These are phyloP conservation scores for Westerdykella sp. DNA, from an alignment of 2,329 filamentous ascomycete species.

Conservation along the genomic window DNA sequence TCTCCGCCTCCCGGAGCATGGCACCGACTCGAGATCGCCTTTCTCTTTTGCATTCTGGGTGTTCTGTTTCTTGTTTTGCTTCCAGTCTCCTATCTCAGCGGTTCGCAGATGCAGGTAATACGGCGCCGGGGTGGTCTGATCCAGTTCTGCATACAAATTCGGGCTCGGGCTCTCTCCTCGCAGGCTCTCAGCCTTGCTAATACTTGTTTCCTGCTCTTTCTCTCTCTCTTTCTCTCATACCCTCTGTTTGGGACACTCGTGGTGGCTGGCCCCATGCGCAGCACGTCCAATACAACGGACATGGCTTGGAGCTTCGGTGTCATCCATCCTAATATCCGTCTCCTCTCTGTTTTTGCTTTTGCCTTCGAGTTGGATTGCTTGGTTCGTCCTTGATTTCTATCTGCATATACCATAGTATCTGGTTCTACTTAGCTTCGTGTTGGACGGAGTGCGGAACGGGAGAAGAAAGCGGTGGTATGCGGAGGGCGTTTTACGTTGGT, in stretches of 20 bases:
- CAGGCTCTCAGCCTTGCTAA: constrained; percentile 27
- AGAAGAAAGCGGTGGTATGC: constrained; percentile 10
- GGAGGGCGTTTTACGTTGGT: constrained; percentile 6
- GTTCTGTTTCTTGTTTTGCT: constrained; percentile 10
- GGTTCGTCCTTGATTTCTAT: constrained; percentile 16
- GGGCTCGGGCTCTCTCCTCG: constrained; percentile 29
- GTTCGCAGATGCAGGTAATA: constrained; percentile 19
- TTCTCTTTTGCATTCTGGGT: constrained; percentile 15
- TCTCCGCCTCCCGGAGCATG: constrained; percentile 27
- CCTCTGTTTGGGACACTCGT: constrained; percentile 29
- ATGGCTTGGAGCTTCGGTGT: not conserved
- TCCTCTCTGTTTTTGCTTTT: constrained; percentile 15
- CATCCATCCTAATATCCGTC: constrained; percentile 20
- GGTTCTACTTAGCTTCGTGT: constrained; percentile 21
- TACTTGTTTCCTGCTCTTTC: constrained; percentile 17
- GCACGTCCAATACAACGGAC: too few relatives aligned
- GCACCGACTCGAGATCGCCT: constrained; percentile 22
- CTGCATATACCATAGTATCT: constrained; percentile 36
- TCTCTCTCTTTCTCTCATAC: constrained; percentile 29
- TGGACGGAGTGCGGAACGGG: constrained; percentile 10
- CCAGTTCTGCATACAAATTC: constrained; percentile 26
- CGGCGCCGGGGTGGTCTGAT: constrained; percentile 32
- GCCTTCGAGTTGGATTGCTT: constrained; percentile 9
- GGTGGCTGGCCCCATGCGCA: constrained; percentile 36
- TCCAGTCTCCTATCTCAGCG: constrained; percentile 4